These are phyloP conservation scores for Phoma sp. DNA, from an alignment of 2,329 filamentous ascomycete genomes.

Conservation along the genomic window DNA sequence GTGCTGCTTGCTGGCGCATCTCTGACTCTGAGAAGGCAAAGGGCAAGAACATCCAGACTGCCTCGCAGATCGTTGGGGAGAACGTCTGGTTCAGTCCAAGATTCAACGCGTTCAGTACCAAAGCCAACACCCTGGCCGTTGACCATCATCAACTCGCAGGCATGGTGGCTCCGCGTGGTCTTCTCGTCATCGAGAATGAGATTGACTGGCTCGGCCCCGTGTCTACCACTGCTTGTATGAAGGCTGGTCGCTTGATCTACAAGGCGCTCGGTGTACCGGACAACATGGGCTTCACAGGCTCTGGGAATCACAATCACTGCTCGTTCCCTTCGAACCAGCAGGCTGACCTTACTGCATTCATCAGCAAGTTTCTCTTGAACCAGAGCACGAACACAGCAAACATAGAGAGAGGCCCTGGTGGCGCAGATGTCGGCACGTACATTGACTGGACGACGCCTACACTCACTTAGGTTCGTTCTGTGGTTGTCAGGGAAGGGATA, in stretches of 20 bases:
- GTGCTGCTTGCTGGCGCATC: constrained; percentile 65
- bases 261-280: constrained; percentile 60
- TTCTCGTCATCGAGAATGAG: constrained; percentile 64
- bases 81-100: constrained; percentile 68
- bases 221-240: constrained; percentile 65
- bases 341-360: constrained; percentile 60
- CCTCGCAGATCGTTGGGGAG: constrained; percentile 64
- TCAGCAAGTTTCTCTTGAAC: constrained; percentile 59
- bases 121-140: constrained; percentile 57
- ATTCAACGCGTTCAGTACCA: constrained; percentile 60
- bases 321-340: constrained; percentile 61
- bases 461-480: constrained; percentile 31
- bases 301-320: constrained; percentile 63
- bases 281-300: constrained; percentile 65
- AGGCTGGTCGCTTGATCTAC: constrained; percentile 61
- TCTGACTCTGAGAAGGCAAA: constrained; percentile 54
- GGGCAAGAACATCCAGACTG: constrained; percentile 67
- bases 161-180: constrained; percentile 62
- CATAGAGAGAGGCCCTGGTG: constrained; percentile 43
- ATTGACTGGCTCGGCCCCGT: constrained; percentile 65
- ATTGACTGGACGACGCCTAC: constrained; percentile 48
- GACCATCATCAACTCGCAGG: constrained; percentile 66
- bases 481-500: not conserved
- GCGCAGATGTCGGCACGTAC: constrained; percentile 41
- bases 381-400: constrained; percentile 36